Evolutionary conservation across 768 basidiomycete genomes (phyloP).

Genomic region (Rubroboletus pulcherrimus): DNA sequence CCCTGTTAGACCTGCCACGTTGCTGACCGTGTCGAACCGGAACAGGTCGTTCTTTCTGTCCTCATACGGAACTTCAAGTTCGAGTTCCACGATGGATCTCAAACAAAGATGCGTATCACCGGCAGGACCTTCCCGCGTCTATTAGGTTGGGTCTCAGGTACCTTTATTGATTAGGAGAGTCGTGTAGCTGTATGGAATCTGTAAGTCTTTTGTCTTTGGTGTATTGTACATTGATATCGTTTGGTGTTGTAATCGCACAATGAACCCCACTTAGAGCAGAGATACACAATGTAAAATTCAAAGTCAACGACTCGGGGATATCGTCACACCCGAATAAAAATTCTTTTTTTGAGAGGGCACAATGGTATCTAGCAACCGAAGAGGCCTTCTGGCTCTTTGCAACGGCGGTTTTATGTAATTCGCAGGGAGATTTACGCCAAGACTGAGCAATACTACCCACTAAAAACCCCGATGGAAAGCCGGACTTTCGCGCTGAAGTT

Average conservation of each 20-base stretch:
- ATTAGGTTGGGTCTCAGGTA: slow-evolving; percentile 16
- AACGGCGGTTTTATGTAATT: too few species aligned
- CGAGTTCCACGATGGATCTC: slow-evolving; percentile 34
- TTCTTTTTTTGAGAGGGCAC: too few species aligned
- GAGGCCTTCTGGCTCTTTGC: too few species aligned
- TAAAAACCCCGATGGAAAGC: too few species aligned
- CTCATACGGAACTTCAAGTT: slow-evolving; percentile 38
- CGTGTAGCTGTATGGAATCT: not conserved
- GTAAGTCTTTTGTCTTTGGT: not conserved
- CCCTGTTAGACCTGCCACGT: too few species aligned
- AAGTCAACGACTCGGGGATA: too few species aligned
- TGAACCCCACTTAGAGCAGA: not conserved
- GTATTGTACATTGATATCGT: not conserved
- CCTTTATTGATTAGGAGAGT: slow-evolving; percentile 7
- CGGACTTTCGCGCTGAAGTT: too few species aligned
- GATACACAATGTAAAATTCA: too few species aligned
- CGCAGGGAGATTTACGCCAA: too few species aligned
- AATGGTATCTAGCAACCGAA: too few species aligned
- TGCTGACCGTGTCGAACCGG: not conserved
- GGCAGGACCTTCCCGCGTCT: slow-evolving; percentile 34
- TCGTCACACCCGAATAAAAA: too few species aligned
- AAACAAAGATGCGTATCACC: slow-evolving; percentile 29
- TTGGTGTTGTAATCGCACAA: not conserved
- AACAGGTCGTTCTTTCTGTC: slow-evolving; percentile 12
- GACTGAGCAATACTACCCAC: too few species aligned